Evolutionary conservation across 176 grass and related monocot species (phyloP), one percentile per base, ranked within the genome.

Genomic region (Pharus latifolius): DNA sequence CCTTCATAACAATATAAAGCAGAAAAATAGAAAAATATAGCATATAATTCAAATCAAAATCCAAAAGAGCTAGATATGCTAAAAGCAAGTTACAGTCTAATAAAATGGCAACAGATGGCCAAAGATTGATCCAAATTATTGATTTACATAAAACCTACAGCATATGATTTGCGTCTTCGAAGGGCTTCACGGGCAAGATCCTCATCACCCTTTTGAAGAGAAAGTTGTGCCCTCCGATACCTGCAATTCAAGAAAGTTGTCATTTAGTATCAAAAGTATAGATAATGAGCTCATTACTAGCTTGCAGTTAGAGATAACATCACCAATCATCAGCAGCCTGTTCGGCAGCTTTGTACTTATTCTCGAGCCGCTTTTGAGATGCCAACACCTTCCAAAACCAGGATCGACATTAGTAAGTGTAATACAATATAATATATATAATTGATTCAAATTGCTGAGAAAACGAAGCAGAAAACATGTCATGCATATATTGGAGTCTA

Each of bases 151-250:
- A 69, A 76, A 84, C 90, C 20, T 80, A 99, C 96, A 91, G 96
- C 90, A 88, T 86, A 94, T 77, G 96, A 99, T 91, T 99, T 99
- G 55, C 90, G 84, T 18, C 96, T 89, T 71, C 95, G 94, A 60
- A 99, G 90, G 59, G 96, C 96, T 73, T 99, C 96, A 73, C 90
- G 90, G 56, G 96, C 90, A 74, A 99, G 96, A 81, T 95, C 96
- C 68, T 99, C 96, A 5, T 99, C 96, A 12, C 90, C 90, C 84
- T 94, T 99, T 38, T 85, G 83, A 83, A 99, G 96, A 77, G 96
- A 90, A 69, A 99, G 87, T 52, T 99, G 96, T 63, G 96, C 96
- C 57, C 87, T 88, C n/a, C 49, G 72, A 57, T 96, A 92, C 92
- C 92, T 96, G 67, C 29, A 82, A 5, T 65, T 62, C 7, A 69